phyloP scores from a whole-genome alignment of 1,139 yeast genomes.

The Magnusiomyces suaveolens region DNA sequence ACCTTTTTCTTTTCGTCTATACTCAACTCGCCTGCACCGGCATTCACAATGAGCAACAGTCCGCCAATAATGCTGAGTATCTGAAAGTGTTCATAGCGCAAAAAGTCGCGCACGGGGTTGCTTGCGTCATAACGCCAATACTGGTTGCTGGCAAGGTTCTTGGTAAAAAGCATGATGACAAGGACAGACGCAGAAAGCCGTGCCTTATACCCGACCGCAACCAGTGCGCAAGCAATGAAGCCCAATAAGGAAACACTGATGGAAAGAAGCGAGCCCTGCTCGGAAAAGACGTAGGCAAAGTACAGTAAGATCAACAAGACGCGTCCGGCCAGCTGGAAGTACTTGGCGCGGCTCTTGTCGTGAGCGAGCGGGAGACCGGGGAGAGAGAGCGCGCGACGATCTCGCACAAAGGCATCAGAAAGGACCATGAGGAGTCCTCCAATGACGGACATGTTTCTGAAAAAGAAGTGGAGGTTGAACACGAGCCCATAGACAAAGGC shows the following conservation, averaged over 20 bases:
- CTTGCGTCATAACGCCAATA: slow-evolving; percentile 72
- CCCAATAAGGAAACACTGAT: slow-evolving; percentile 62
- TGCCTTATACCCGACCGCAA: slow-evolving; percentile 89
- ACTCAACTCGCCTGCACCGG: slow-evolving; percentile 94
- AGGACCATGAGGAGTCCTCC: slow-evolving; percentile 89
- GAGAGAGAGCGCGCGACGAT: slow-evolving; percentile 57
- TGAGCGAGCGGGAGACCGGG: slow-evolving; percentile 89
- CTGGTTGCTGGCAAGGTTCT: slow-evolving; percentile 73
- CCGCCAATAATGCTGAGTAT: slow-evolving; percentile 94
- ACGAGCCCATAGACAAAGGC: slow-evolving; percentile 85
- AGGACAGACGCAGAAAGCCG: slow-evolving; percentile 76
- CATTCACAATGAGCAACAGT: slow-evolving; percentile 75
- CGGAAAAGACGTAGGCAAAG: slow-evolving; percentile 73
- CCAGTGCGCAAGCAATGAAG: slow-evolving; percentile 61
- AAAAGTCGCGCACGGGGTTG: slow-evolving; percentile 77
- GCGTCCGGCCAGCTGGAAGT: slow-evolving; percentile 82
- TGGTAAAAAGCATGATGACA: slow-evolving; percentile 62
- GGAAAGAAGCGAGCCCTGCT: slow-evolving; percentile 62
- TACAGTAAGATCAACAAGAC: slow-evolving; percentile 76
- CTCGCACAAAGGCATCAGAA: slow-evolving; percentile 80
- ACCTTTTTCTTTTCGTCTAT: slow-evolving; percentile 94
- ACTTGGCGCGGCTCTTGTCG: slow-evolving; percentile 75
- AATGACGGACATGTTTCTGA: slow-evolving; percentile 80
- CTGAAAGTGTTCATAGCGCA: slow-evolving; percentile 91
- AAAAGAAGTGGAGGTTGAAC: slow-evolving; percentile 69